phyloP scores from a whole-genome alignment of 1,284 basidiomycete species.

The Mycena sp. region DNA sequence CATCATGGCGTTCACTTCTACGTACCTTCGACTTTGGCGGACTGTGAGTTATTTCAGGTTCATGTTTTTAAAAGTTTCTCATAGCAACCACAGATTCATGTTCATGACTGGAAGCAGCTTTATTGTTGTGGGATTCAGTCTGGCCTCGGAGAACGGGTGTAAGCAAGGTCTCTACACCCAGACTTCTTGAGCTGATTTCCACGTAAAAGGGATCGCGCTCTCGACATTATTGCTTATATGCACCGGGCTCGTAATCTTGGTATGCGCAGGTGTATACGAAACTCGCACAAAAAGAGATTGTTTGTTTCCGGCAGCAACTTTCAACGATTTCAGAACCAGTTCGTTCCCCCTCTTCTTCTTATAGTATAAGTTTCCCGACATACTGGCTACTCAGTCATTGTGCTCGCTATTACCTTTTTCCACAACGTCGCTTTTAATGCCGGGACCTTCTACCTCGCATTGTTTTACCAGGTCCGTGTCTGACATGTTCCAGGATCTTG shows the following conservation, averaged over 20 bases:
- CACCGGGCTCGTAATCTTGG: conserved; percentile 61
- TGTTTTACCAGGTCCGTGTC: conserved; percentile 76
- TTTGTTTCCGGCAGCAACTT: conserved; percentile 72
- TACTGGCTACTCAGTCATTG: conserved; percentile 56
- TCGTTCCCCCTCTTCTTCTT: conserved; percentile 37
- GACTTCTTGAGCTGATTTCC: conserved; percentile 19
- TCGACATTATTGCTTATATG: conserved; percentile 69
- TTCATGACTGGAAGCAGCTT: conserved; percentile 80
- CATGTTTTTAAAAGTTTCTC: conserved; percentile 30
- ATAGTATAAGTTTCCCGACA: conserved; percentile 34
- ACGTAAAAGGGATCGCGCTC: conserved; percentile 62
- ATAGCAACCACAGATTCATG: conserved; percentile 57
- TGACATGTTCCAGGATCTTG: conserved; percentile 20
- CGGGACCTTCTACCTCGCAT: conserved; percentile 83
- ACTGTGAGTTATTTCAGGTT: conserved; percentile 59
- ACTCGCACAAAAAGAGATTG: conserved; percentile 69
- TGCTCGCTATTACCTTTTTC: conserved; percentile 75
- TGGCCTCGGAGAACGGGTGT: conserved; percentile 75
- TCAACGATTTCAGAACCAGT: conserved; percentile 70
- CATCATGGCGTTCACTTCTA: conserved; percentile 64
- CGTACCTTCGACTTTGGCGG: conserved; percentile 78
- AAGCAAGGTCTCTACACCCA: conserved; percentile 42
- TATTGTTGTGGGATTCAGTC: conserved; percentile 81
- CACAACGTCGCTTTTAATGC: conserved; percentile 84
- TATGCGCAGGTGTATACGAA: conserved; percentile 72